A percentile compares a stretch with the other conserved stretches of the same genome.
Conservation (phyloP, 768 basidiomycete genomes). For the Tephrocybe sp. region DNA sequence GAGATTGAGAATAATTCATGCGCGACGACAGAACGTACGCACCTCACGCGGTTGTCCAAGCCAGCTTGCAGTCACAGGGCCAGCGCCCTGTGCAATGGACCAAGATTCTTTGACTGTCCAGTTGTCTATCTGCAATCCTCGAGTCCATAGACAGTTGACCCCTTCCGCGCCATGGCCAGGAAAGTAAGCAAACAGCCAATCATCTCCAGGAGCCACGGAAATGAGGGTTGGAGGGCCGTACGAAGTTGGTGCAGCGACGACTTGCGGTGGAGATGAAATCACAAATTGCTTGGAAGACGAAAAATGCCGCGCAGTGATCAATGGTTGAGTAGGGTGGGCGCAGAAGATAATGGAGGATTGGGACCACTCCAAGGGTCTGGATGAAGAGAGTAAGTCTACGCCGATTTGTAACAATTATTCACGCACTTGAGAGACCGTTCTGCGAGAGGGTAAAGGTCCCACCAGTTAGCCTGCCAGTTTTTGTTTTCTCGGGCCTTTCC, state of each 20-base stretch:
- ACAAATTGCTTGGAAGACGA: conserved; percentile 66
- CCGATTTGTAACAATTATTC: conserved; percentile 3
- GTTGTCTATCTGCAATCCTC: conserved; percentile 53
- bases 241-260: conserved; percentile 41
- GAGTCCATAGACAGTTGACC: conserved; percentile 63
- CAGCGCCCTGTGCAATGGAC: conserved; percentile 47
- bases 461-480: conserved; percentile 68
- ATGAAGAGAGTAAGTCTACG: conserved; percentile 3
- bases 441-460: conserved; percentile 64
- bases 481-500: conserved; percentile 51
- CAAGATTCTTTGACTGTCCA: conserved; percentile 63
- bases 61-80: conserved; percentile 64
- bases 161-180: conserved; percentile 57
- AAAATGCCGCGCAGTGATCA: conserved; percentile 61
- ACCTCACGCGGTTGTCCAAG: conserved; percentile 57
- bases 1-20: conserved; percentile 2
- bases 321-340: conserved; percentile 60
- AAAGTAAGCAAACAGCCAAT: conserved; percentile 75
- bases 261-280: conserved; percentile 50
- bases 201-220: conserved; percentile 53
- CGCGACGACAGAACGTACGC: conserved; percentile 12
- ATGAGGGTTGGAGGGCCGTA: conserved; percentile 66
- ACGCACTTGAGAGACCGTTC: conserved; percentile 56
- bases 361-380: conserved; percentile 73
- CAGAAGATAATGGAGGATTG: conserved; percentile 66